A percentile compares a stretch with the other conserved stretches of the same genome.
Evolutionary conservation across 163 green algal genomes (phyloP).

Genomic region (Scenedesmus sp.): DNA sequence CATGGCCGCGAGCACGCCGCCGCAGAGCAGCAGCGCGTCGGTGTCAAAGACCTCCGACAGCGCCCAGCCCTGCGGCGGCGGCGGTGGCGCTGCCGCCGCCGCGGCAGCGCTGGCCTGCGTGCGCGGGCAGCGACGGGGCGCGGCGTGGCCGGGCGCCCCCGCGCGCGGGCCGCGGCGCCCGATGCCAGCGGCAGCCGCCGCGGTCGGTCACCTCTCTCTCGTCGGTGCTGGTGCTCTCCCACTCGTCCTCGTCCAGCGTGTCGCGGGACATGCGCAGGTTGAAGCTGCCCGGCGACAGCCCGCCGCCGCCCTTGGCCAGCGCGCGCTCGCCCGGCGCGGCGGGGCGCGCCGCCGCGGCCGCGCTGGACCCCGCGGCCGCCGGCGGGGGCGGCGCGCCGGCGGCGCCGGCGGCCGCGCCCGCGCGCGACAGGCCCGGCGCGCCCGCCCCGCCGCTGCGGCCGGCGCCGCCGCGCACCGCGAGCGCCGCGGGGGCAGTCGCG

Average conservation of each 20-base stretch:
- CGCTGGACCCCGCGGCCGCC: not conserved
- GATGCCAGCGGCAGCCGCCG: not conserved
- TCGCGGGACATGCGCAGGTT: constrained; percentile 5
- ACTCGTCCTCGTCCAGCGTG: constrained; percentile 15
- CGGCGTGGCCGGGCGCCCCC: not conserved
- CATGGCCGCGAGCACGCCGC: constrained; percentile 14
- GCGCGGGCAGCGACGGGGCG: not conserved
- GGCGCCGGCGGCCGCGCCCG: not conserved
- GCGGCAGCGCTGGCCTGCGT: not conserved
- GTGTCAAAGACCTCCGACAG: constrained; percentile 19
- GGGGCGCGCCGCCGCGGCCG: not conserved
- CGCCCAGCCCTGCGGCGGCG: not conserved
- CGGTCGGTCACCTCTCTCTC: not conserved
- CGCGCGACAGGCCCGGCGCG: not conserved
- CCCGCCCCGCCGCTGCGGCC: not conserved
- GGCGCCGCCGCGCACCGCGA: not conserved
- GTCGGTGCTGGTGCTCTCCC: constrained; percentile 19
- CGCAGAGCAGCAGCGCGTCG: not conserved
- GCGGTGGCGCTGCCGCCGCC: not conserved
- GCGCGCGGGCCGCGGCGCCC: not conserved
- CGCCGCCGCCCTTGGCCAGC: constrained; percentile 12
- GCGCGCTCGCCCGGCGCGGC: not conserved
- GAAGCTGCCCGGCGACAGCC: constrained; percentile 33
- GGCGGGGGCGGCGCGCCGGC: not conserved
- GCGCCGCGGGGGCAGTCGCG: constrained; percentile 20